A percentile compares a stretch with the other conserved stretches of the same genome.
phyloP scores from a whole-genome alignment of 2,329 filamentous ascomycete species.

The Xylaria digitata region DNA sequence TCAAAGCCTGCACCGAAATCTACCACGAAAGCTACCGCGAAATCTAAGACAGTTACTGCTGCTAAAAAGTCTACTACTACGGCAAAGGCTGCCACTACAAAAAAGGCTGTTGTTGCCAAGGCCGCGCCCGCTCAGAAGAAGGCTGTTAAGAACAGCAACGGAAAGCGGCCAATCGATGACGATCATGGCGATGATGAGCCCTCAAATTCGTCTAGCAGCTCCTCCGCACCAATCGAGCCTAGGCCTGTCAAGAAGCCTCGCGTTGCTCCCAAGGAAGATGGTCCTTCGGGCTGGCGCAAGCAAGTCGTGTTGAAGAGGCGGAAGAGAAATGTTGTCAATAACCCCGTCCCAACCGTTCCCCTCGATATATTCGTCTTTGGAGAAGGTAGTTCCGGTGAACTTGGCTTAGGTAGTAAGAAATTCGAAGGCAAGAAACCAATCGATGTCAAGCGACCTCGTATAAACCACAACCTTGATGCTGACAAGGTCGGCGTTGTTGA shows the following conservation, averaged over 20 bases:
- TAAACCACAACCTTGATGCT: constrained; percentile 69
- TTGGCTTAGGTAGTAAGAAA: constrained; percentile 73
- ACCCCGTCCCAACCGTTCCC: constrained; percentile 41
- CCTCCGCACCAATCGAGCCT: constrained; percentile 1
- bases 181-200: constrained; percentile 16
- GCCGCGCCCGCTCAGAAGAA: constrained; percentile 27
- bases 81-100: constrained; percentile 26
- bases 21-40: constrained; percentile 13
- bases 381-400: constrained; percentile 68
- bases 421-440: constrained; percentile 60
- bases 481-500: constrained; percentile 70
- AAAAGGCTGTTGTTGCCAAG: constrained; percentile 30
- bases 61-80: constrained; percentile 15
- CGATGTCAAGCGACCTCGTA: constrained; percentile 75
- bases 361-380: constrained; percentile 68
- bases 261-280: constrained; percentile 19
- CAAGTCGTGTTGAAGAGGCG: constrained; percentile 31
- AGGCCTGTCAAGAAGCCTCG: constrained; percentile 33
- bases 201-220: neutral
- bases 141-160: constrained; percentile 33
- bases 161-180: constrained; percentile 36
- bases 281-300: constrained; percentile 35
- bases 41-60: constrained; percentile 17
- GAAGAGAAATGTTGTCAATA: constrained; percentile 37
- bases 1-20: constrained; percentile 13